Conservation (phyloP, 2,329 filamentous ascomycete species). For the Pseudogymnoascus sp. region DNA sequence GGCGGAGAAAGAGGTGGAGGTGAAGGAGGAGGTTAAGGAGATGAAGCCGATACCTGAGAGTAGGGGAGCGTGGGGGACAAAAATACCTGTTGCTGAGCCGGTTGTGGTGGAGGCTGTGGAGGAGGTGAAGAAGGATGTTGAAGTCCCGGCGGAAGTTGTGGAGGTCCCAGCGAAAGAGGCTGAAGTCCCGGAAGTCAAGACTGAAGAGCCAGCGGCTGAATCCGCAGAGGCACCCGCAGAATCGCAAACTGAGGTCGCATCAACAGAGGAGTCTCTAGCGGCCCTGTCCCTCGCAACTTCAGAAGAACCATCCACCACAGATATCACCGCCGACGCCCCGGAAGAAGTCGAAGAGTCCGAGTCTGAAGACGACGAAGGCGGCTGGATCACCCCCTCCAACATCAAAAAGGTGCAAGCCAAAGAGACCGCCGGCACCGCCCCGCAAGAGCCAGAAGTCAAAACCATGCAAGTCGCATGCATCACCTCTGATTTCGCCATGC, state of each 20-base stretch:
- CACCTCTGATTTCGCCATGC: constrained; percentile 95
- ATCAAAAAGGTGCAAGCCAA: constrained; percentile 73
- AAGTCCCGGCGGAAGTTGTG: constrained; percentile 9
- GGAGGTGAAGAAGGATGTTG: constrained; percentile 20
- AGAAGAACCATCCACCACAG: neutral
- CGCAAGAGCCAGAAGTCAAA: constrained; percentile 42
- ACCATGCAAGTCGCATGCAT: constrained; percentile 82
- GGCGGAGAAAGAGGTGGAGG: constrained; percentile 10
- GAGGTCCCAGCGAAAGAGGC: neutral
- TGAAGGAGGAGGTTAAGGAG: constrained; percentile 10
- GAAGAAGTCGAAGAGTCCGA: constrained; percentile 20
- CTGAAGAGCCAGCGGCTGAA: constrained; percentile 18
- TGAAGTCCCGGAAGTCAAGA: neutral
- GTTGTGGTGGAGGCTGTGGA: constrained; percentile 19
- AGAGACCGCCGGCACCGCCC: constrained; percentile 42
- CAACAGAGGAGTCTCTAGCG: constrained; percentile 11
- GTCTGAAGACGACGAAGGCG: constrained; percentile 49
- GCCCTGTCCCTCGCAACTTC: constrained; percentile 10
- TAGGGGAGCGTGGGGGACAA: constrained; percentile 22
- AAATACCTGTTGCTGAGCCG: constrained; percentile 11
- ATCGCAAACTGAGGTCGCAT: neutral
- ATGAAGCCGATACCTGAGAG: constrained; percentile 15
- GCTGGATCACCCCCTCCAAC: constrained; percentile 93
- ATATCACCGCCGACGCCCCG: constrained; percentile 10
- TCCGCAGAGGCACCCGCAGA: neutral